Evolutionary conservation across 2,329 filamentous ascomycete genomes (phyloP).

Genomic region (Bertia moriformis): DNA sequence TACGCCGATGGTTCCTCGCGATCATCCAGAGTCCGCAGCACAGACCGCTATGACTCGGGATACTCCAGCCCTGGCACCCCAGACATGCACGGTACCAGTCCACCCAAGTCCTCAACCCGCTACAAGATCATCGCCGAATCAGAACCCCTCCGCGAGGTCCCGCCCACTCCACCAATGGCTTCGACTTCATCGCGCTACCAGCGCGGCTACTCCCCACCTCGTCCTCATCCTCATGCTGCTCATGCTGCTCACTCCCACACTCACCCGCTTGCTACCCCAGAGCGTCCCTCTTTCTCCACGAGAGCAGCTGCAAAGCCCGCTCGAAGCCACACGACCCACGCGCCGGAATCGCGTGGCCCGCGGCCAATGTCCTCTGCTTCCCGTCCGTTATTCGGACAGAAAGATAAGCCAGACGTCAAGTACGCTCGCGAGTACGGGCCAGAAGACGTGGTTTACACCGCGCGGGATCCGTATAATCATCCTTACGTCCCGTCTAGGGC

Average conservation of each 20-base stretch:
- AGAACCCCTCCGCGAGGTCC: background rate
- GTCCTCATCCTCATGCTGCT: too few relatives aligned
- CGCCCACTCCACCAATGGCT: too few relatives aligned
- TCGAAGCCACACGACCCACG: constrained; percentile 13
- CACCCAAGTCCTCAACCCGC: background rate
- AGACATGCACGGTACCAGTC: background rate
- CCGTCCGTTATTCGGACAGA: too few relatives aligned
- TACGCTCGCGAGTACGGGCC: constrained; percentile 12
- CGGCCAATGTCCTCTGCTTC: too few relatives aligned
- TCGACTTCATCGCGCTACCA: background rate
- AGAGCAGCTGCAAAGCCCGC: constrained; percentile 9
- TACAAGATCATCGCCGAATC: background rate
- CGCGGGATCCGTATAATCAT: background rate
- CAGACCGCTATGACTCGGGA: background rate
- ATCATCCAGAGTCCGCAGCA: background rate
- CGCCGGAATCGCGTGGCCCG: too few relatives aligned
- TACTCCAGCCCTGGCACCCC: background rate
- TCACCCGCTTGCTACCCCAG: too few relatives aligned
- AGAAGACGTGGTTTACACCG: constrained; percentile 8
- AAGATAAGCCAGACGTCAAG: constrained; percentile 12
- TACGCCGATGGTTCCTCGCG: too few relatives aligned
- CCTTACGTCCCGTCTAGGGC: background rate
- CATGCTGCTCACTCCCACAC: too few relatives aligned
- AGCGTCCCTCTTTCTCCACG: constrained; percentile 1
- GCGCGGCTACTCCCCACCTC: background rate